Conservation (phyloP, 345 rosid species). For the Citrus maxima region DNA sequence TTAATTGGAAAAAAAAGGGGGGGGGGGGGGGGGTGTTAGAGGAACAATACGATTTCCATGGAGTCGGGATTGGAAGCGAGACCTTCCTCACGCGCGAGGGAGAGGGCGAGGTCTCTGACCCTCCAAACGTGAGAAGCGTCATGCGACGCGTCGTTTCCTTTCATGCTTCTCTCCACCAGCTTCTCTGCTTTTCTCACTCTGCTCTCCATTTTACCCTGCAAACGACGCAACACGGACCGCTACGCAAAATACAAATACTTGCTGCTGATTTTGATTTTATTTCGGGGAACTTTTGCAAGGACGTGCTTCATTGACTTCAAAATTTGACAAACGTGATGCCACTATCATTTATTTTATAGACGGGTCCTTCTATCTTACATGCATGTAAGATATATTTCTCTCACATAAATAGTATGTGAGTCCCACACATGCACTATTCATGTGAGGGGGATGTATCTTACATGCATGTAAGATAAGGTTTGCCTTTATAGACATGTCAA, state of each 20-base stretch:
- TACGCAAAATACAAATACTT: background rate
- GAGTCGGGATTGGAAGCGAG: conserved; percentile 67
- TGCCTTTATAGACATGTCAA: too few species aligned
- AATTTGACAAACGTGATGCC: too few species aligned
- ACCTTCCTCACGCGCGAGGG: conserved; percentile 78
- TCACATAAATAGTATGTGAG: too few species aligned
- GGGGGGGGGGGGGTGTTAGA: background rate
- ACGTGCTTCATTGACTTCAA: too few species aligned
- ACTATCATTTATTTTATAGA: too few species aligned
- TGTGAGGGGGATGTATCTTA: too few species aligned
- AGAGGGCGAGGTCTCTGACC: conserved; percentile 80
- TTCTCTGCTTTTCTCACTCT: conserved; percentile 51
- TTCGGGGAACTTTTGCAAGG: too few species aligned
- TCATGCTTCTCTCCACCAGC: conserved; percentile 57
- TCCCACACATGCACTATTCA: too few species aligned
- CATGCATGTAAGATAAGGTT: too few species aligned
- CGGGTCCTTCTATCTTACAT: too few species aligned
- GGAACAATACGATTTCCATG: conserved; percentile 55
- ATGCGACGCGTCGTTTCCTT: conserved; percentile 83
- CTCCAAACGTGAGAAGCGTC: conserved; percentile 76
- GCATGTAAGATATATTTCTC: too few species aligned
- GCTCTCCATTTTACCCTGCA: background rate
- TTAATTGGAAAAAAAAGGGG: background rate
- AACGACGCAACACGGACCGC: background rate
- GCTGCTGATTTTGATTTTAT: too few species aligned